Conservation (phyloP, 371 early-diverging fungal species). For the Mucor circinelloides region DNA sequence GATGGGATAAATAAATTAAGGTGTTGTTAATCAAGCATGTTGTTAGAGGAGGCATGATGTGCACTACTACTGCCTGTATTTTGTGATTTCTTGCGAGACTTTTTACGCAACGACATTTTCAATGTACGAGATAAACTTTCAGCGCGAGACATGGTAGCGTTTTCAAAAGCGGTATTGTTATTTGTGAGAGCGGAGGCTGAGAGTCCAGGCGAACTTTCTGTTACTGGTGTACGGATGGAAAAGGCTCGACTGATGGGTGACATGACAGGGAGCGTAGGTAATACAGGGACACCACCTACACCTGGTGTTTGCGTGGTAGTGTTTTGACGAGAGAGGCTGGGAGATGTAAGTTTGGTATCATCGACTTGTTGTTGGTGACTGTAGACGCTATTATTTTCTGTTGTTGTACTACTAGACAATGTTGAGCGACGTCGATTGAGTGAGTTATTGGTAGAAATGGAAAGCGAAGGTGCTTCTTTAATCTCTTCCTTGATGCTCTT, state of each 20-base stretch:
- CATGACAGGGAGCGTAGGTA: constrained; percentile 18
- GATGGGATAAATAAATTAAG: no score
- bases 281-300: constrained; percentile 1
- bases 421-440: constrained; percentile 13
- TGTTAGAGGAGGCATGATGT: no score
- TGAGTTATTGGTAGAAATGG: background rate
- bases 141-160: constrained; percentile 38
- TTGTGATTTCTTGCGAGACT: constrained; percentile 37
- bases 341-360: constrained; percentile 4
- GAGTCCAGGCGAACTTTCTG: constrained; percentile 11
- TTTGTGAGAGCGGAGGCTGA: background rate
- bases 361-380: constrained; percentile 2
- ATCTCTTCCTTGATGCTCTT: constrained; percentile 25
- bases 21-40: no score
- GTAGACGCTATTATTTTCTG: background rate
- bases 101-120: constrained; percentile 51
- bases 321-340: constrained; percentile 23
- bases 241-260: constrained; percentile 42
- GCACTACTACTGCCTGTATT: background rate
- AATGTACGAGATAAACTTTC: constrained; percentile 49
- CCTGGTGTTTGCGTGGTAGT: constrained; percentile 7
- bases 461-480: background rate
- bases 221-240: constrained; percentile 28
- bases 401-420: constrained; percentile 1
- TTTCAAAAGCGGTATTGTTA: constrained; percentile 24